Base-by-base conservation (phyloP, 1,284 basidiomycete species). In the Microbotryum silenes-acaulis region DNA sequence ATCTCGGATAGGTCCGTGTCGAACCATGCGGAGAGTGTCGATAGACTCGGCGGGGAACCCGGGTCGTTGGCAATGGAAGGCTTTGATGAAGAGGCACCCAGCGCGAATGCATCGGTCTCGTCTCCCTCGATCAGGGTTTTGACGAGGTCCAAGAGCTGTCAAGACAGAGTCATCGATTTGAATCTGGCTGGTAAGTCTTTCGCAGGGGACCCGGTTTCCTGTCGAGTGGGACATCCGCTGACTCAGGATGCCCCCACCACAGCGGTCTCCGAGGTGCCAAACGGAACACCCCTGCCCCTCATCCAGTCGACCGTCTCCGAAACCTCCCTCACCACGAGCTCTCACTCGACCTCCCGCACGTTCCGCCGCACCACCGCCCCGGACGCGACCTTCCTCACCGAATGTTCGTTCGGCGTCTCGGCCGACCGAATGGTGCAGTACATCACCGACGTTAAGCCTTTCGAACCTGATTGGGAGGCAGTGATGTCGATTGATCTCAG, bases 381-480 rank as follows among this genome's bases (percentile, higher is more conserved):
- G 47, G 85, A 88, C 70, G 85, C 82, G 47, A 96, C 92, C 0
- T 93, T 94, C 78, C 79, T 97, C 66, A 82, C 80, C 42, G 91
- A 97, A 72, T 96, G 92, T 72, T 97, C 92, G 31, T 98, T 98
- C 74, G 89, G 84, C 21, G 85, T 97, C 33, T 84, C 91, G 10
- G 89, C 90, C 72, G 93, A 97, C 75, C 83, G 85, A 51, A 82
- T 98, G 3, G 86, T 98, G 2, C 84, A 91, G 75, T 84, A 91
- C 65, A 90, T 98, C 72, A 97, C 93, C 49, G 93, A 97, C 72
- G 85, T 93, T 16, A 88, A 93, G 74, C 91, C 93, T 1, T 97
- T 91, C 77, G 89, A 93, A 74, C 91, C 92, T 20, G 82, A 91
- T 74, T 98, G 94, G 94, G 91, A 97, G 70, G 79, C 83, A 52